phyloP scores from a whole-genome alignment of 2,329 filamentous ascomycete genomes.

The Aureobasidium namibiae region DNA sequence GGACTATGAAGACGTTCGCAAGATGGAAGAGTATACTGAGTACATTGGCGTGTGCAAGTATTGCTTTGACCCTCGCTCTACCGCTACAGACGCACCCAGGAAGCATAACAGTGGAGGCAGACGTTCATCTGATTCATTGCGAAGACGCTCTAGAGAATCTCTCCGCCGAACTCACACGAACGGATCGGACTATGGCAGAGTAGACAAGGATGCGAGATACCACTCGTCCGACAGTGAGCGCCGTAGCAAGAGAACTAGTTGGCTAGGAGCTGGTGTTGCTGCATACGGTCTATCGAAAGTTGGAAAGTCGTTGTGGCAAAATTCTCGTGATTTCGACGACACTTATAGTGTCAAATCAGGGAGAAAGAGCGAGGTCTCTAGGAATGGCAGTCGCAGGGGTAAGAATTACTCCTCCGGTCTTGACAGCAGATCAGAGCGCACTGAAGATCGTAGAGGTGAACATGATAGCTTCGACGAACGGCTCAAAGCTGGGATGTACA shows the following conservation, averaged over 20 bases:
- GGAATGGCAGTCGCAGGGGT: constrained; percentile 19
- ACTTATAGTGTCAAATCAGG: constrained; percentile 52
- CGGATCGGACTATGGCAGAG: constrained; percentile 28
- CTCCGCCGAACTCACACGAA: constrained; percentile 19
- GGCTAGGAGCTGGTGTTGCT: constrained; percentile 46
- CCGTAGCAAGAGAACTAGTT: constrained; percentile 30
- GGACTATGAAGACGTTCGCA: constrained; percentile 55
- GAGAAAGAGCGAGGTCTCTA: constrained; percentile 27
- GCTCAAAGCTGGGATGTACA: not conserved
- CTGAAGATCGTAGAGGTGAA: not conserved
- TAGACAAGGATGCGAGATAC: constrained; percentile 55
- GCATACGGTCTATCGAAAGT: constrained; percentile 45
- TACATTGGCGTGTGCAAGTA: constrained; percentile 57
- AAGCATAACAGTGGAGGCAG: constrained; percentile 48
- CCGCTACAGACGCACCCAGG: constrained; percentile 49
- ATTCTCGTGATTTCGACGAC: constrained; percentile 49
- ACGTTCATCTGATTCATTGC: constrained; percentile 35
- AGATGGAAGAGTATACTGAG: constrained; percentile 61
- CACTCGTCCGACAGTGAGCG: constrained; percentile 44
- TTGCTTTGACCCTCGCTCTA: constrained; percentile 55
- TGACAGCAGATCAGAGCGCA: not conserved
- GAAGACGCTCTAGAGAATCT: constrained; percentile 26
- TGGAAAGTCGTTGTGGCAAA: constrained; percentile 45
- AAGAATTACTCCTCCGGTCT: not conserved
- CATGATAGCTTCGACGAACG: not conserved